Evolutionary conservation across 306 rosid species (phyloP).

Genomic region (Calophaca sinica): DNA sequence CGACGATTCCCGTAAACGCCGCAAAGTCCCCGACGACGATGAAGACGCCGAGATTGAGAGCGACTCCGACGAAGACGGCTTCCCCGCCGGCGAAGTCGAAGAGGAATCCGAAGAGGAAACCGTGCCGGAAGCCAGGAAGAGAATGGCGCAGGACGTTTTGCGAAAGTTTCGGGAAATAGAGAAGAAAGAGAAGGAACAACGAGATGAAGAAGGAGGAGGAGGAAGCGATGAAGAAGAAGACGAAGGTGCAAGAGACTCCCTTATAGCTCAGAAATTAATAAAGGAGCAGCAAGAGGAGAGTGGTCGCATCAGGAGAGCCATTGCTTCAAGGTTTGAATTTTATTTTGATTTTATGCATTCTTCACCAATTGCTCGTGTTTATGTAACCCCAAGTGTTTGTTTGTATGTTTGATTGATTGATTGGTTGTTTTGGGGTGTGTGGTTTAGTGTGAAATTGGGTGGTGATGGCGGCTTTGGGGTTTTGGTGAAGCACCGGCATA

Average conservation of each 20-base stretch:
- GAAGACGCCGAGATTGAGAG: slow-evolving; percentile 71
- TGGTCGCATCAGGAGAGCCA: slow-evolving; percentile 74
- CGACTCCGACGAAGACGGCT: slow-evolving; percentile 63
- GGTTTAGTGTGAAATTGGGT: slow-evolving; percentile 70
- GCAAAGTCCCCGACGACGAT: slow-evolving; percentile 47
- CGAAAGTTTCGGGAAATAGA: slow-evolving; percentile 51
- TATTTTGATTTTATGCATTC: neutral
- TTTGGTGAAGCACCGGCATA: slow-evolving; percentile 76
- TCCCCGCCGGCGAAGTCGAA: slow-evolving; percentile 31
- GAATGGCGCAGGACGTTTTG: slow-evolving; percentile 64
- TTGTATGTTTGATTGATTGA: neutral
- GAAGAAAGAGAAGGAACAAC: slow-evolving; percentile 60
- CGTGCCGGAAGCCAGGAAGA: slow-evolving; percentile 71
- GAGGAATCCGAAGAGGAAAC: slow-evolving; percentile 48
- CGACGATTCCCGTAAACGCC: slow-evolving; percentile 62
- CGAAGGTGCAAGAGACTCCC: slow-evolving; percentile 74
- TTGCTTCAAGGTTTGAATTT: slow-evolving; percentile 69
- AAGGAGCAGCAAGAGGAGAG: slow-evolving; percentile 89
- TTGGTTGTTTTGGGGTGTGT: neutral
- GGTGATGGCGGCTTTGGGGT: slow-evolving; percentile 66
- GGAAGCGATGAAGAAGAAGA: slow-evolving; percentile 46
- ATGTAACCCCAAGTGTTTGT: neutral
- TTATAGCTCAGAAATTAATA: slow-evolving; percentile 67
- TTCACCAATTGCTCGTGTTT: neutral
- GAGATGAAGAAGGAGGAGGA: slow-evolving; percentile 48